Evolutionary conservation across 148 eudicot genomes (phyloP), one percentile per base, ranked within the genome.

Genomic region (Nepenthes gracilis): DNA sequence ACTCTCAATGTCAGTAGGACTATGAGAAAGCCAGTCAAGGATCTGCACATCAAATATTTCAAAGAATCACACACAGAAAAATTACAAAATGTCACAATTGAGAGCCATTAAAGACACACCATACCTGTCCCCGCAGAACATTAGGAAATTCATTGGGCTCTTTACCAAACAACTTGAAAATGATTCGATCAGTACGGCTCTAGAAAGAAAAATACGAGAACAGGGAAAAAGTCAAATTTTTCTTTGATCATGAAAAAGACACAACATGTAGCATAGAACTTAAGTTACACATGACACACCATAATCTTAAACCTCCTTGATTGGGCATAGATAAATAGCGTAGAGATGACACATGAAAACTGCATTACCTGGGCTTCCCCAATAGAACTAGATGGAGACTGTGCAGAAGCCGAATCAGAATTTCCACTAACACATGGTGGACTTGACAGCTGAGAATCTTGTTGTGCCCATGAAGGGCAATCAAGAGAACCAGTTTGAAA

Each of bases 81-180:
- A 8, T 33, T 55, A 6, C 35, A 2, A 23, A 9, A 13, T 23
- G 32, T n/a, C 11, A 32, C 32, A 2, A 35, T 8, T 32, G 35
- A 8, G 36, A 55, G 6, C 37, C 12, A 33, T 55, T 11, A 33
- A 55, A 9, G 3, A 9, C 23, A 8, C 11, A 40, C 6, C 10
- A 36, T 74, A 90, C 97, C 94, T 90, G 90, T 55, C 71, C 76
- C 10, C 97, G 83, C 64, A 90, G 66, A 48, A 64, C 61, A 47
- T 67, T 63, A 57, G 97, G 97, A 50, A 86, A 81, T 52, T 86
- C 88, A 75, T 73, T 86, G 34, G 97, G 97, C 59, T 84, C 90
- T 90, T 89, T 85, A 33, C 96, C 96, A 72, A 89, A 89, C 38
- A 89, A 82, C 67, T 89, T 89, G 80, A 89, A 83, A 62, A 89